Percentiles rank a stretch among this genome's conserved stretches.
phyloP scores from a whole-genome alignment of 495 filamentous ascomycete genomes.

The Podospora sp. region DNA sequence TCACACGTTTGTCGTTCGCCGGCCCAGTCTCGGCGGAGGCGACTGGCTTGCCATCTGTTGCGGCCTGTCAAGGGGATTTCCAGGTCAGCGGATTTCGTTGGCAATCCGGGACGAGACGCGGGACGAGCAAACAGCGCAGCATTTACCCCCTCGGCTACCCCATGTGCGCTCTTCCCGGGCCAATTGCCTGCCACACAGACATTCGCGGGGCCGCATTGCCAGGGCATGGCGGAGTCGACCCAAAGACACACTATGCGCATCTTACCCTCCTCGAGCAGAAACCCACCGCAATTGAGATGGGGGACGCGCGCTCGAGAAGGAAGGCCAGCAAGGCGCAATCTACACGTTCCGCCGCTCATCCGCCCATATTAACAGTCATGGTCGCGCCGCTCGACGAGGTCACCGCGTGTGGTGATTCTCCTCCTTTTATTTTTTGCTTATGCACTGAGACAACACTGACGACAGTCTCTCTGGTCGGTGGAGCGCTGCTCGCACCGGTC shows the following conservation, averaged over 20 bases:
- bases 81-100: slow-evolving; percentile 14
- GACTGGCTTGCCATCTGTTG: slow-evolving; percentile 5
- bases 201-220: background rate
- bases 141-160: slow-evolving; percentile 20
- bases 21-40: slow-evolving; percentile 15
- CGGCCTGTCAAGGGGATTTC: slow-evolving; percentile 11
- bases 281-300: background rate
- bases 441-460: background rate
- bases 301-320: background rate
- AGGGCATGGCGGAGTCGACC: slow-evolving; percentile 9
- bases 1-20: slow-evolving; percentile 6
- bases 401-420: background rate
- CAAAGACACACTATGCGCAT: slow-evolving; percentile 10
- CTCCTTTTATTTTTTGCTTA: background rate
- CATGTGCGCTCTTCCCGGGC: slow-evolving; percentile 5
- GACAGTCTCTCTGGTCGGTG: background rate
- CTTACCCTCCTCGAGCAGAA: slow-evolving; percentile 8
- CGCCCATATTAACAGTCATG: slow-evolving; percentile 13
- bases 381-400: background rate
- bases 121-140: slow-evolving; percentile 13
- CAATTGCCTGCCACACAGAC: slow-evolving; percentile 13
- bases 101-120: slow-evolving; percentile 18
- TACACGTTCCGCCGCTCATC: slow-evolving; percentile 3
- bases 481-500: background rate
- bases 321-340: slow-evolving; percentile 6